phyloP scores from a whole-genome alignment of 768 basidiomycete genomes.

The Pleurotus cornucopiae region DNA sequence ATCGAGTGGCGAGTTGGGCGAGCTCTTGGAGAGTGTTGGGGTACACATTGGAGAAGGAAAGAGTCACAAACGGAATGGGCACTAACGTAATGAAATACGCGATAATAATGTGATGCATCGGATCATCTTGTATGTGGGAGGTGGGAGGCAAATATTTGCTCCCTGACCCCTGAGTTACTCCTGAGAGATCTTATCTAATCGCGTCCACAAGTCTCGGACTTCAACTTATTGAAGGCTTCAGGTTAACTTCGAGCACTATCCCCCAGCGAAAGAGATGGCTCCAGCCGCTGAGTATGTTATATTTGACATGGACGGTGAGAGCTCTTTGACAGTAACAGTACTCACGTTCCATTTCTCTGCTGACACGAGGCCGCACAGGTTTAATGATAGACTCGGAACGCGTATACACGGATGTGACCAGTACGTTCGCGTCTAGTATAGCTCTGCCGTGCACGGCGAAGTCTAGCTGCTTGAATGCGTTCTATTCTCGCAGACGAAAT shows the following conservation, averaged over 20 bases:
- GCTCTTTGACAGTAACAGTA: not conserved
- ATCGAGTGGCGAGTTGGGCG: not conserved
- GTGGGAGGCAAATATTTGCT: too few species aligned
- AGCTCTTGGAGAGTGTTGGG: not conserved
- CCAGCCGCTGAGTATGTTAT: conserved; percentile 54
- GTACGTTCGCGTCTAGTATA: conserved; percentile 35
- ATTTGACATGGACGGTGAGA: conserved; percentile 70
- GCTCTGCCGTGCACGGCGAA: not conserved
- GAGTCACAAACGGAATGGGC: not conserved
- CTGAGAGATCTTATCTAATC: too few species aligned
- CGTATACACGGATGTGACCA: conserved; percentile 76
- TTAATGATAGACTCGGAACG: conserved; percentile 74
- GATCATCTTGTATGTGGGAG: too few species aligned
- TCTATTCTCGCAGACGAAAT: conserved; percentile 51
- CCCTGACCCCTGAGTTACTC: too few species aligned
- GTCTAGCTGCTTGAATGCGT: too few species aligned
- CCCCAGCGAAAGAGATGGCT: too few species aligned
- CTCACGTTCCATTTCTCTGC: not conserved
- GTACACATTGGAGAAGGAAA: not conserved
- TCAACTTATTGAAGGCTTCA: too few species aligned
- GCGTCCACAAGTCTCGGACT: too few species aligned
- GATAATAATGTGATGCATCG: too few species aligned
- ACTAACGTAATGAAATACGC: too few species aligned
- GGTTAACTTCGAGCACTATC: too few species aligned
- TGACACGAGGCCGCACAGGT: conserved; percentile 31